These are phyloP conservation scores for Alternaria alternata DNA, from an alignment of 2,329 filamentous ascomycete genomes.

Conservation along the genomic window DNA sequence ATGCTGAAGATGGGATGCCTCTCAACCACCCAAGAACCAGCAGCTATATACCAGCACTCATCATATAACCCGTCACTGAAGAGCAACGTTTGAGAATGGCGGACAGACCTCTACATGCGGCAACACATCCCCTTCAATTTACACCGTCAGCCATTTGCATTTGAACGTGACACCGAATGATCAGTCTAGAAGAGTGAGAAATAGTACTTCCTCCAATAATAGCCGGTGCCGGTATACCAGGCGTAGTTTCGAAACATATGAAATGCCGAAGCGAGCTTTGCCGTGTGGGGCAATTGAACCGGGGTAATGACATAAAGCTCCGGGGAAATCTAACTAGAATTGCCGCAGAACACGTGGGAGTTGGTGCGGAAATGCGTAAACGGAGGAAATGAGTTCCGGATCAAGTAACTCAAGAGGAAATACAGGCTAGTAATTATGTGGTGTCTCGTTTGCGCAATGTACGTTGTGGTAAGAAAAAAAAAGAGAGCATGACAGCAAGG, in stretches of 20 bases:
- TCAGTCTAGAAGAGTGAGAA: background rate
- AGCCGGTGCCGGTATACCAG: background rate
- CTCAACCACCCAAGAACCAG: background rate
- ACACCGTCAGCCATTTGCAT: background rate
- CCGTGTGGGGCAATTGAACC: slow-evolving; percentile 1
- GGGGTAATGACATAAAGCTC: slow-evolving; percentile 2
- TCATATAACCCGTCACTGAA: background rate
- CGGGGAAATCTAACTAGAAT: slow-evolving; percentile 1
- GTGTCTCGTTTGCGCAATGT: background rate
- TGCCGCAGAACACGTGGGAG: slow-evolving; percentile 1
- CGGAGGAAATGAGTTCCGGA: slow-evolving; percentile 4
- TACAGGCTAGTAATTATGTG: background rate
- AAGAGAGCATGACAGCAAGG: background rate
- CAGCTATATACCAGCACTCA: background rate
- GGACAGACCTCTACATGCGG: slow-evolving; percentile 3
- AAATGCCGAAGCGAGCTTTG: slow-evolving; percentile 4
- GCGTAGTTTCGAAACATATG: slow-evolving; percentile 16
- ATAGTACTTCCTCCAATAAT: slow-evolving; percentile 18
- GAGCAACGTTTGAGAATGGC: background rate
- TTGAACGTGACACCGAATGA: background rate
- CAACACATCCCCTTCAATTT: slow-evolving; percentile 5
- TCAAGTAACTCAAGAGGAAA: background rate
- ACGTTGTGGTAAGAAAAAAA: too few relatives aligned
- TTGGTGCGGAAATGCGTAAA: background rate
- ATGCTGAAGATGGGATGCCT: background rate